Evolutionary conservation across 2,329 filamentous ascomycete genomes (phyloP).

Genomic region (Neoscytalidium dimidiatum): DNA sequence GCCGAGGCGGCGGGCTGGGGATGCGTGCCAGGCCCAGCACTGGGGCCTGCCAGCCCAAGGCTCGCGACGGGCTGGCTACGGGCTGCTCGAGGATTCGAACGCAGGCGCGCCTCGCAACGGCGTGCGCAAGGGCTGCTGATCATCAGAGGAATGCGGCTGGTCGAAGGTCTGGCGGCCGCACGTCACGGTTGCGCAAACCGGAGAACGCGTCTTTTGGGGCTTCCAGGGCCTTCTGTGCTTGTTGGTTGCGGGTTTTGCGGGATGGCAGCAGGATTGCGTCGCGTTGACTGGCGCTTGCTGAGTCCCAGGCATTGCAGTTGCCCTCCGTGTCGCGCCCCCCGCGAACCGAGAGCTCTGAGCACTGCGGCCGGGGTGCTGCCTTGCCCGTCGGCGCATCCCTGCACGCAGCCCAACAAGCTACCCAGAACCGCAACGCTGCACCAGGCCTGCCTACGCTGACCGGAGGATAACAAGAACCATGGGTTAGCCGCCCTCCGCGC

Average conservation of each 20-base stretch:
- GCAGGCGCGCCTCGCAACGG: not conserved
- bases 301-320: not conserved
- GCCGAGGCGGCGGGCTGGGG: not conserved
- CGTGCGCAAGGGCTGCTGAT: not conserved
- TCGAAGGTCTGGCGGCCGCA: not conserved
- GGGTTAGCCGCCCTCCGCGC: slow-evolving; percentile 4
- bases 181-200: slow-evolving; percentile 6
- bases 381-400: too few relatives aligned
- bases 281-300: not conserved
- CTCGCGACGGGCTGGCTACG: too few relatives aligned
- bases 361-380: not conserved
- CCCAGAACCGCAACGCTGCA: slow-evolving; percentile 14
- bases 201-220: not conserved
- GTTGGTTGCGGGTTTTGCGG: not conserved
- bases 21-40: not conserved
- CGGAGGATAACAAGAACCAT: slow-evolving; percentile 11
- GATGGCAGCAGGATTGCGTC: not conserved
- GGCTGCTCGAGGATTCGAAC: too few relatives aligned
- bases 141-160: not conserved
- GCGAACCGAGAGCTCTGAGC: not conserved
- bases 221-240: not conserved
- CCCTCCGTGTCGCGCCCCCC: slow-evolving; percentile 1
- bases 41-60: too few relatives aligned
- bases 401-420: slow-evolving; percentile 15
- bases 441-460: slow-evolving; percentile 2